Base-by-base conservation (phyloP, 306 rosid genomes). In the Pyrus pyrifolia region DNA sequence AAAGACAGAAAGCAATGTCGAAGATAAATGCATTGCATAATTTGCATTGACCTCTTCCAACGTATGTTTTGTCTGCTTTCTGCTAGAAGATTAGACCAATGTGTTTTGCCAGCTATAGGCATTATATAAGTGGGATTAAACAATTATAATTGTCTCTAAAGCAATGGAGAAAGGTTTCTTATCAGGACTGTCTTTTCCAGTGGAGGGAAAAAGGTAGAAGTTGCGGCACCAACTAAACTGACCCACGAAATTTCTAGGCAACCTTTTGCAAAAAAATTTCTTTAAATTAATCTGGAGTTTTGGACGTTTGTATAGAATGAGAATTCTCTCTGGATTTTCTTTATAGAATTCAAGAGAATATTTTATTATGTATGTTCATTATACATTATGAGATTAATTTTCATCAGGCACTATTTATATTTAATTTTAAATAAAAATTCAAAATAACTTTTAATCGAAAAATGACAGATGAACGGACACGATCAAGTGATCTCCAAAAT, bases 71-170 rank as follows among this genome's bases (percentile, higher is more conserved):
- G 87, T 87, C 83, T 81, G 78, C 74, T 79, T 61, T 82, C 78
- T 59, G 12, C 72, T 12, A 21, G 52, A 49, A 71, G 64, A 78
- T 58, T 66, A 68, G 88, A 68, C 83, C 46, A 63, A 68, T 30
- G 67, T 62, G 84, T 23, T 77, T 33, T 79, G 81, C 86, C 83
- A 83, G 86, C 88, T 71, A 74, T 42, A 64, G 86, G 85, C 83
- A 79, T 76, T 82, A 73, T 81, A 67, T 80, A 73, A 31, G 45
- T 25, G 69, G 57, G 33, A 66, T 57, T 79, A 45, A 52, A 76
- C 71, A 55, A 72, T 19, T 0, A 66, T 11, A 59, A 64, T 38
- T 84, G 76, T 44, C 70, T 22, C 11, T 57, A 4, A 73, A 73
- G 74, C 51, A 46, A 76, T 22, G 58, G 45, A 76, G 68, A 40